Evolutionary conservation across 139 green algal species (phyloP).

Genomic region (Microglena sp.): DNA sequence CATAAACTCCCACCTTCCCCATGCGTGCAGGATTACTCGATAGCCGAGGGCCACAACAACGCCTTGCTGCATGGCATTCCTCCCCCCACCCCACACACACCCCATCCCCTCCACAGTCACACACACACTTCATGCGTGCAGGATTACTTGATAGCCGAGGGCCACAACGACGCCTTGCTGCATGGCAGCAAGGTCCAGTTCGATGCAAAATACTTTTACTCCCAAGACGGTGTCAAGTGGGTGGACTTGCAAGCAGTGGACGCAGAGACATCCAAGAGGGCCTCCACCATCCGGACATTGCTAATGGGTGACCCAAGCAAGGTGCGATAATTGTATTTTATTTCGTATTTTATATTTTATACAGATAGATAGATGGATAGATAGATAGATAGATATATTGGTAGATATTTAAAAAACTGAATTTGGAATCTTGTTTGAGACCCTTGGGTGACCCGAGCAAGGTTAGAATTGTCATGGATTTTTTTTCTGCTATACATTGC

Average conservation of each 20-base stretch:
- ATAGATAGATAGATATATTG: no score
- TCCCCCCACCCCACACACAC: no score
- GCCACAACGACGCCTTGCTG: slow-evolving; percentile 26
- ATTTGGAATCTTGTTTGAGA: no score
- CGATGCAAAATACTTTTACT: slow-evolving; percentile 59
- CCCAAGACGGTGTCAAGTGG: slow-evolving; percentile 59
- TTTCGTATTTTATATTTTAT: neutral
- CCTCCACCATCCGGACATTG: slow-evolving; percentile 8
- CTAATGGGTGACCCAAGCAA: slow-evolving; percentile 31
- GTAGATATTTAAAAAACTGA: no score
- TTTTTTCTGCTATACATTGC: no score
- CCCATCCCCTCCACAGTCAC: no score
- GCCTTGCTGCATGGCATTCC: slow-evolving; percentile 20
- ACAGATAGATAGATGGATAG: no score
- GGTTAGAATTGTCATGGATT: no score
- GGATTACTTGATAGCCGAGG: slow-evolving; percentile 64
- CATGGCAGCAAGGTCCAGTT: slow-evolving; percentile 21
- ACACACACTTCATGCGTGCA: slow-evolving; percentile 13
- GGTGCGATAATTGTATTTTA: no score
- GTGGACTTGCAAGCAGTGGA: slow-evolving; percentile 47
- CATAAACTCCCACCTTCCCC: no score
- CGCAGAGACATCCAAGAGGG: slow-evolving; percentile 18
- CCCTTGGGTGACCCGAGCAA: no score
- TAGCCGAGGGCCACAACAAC: slow-evolving; percentile 49
- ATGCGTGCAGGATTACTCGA: slow-evolving; percentile 48